Base-by-base conservation (phyloP, 306 rosid species). In the Morella rubra region DNA sequence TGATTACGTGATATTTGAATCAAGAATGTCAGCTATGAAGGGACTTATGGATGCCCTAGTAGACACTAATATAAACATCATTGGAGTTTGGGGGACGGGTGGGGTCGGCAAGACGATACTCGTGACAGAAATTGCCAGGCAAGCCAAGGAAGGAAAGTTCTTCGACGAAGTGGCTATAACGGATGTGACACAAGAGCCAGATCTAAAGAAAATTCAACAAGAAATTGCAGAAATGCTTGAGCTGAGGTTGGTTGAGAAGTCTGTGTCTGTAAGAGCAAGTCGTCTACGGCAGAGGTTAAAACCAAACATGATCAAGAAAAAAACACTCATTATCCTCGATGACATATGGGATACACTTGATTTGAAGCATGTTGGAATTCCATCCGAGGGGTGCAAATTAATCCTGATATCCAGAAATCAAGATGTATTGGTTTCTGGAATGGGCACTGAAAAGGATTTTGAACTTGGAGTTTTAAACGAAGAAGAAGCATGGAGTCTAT, bases 361-460 rank as follows among this genome's bases (percentile, higher is more conserved):
- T 62, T 18, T 72, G 4, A 18, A 51, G 12, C 65, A 27, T n/a
- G 62, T 78, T 2, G 73, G 82, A 72, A 72, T 78, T 61, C 61
- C 73, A 20, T 16, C 3, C 3, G 15, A 62, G 8, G 13, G 69
- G 3, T 62, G 46, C 22, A 62, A 37, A 37, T 1, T 62, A 14
- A 5, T 62, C 15, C 0, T 62, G 1, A 62, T n/a, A 68, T 67
- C 80, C 4, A n/a, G 58, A 11, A 1, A 68, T 14, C 54, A 5
- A 15, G 59, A 76, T 41, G 10, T 54, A n/a, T 68, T 20, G 7
- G 0, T 3, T 40, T 22, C 4, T 19, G 42, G 7, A 22, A 76
- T 67, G 55, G 12, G 37, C 0, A 3, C 60, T 8, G 10, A 18
- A 32, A 53, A 8, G 20, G 50, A 3, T 13, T 18, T 79, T 12